Evolutionary conservation across 192 early-diverging fungal genomes (phyloP).

Genomic region (Backusella macrospora): DNA sequence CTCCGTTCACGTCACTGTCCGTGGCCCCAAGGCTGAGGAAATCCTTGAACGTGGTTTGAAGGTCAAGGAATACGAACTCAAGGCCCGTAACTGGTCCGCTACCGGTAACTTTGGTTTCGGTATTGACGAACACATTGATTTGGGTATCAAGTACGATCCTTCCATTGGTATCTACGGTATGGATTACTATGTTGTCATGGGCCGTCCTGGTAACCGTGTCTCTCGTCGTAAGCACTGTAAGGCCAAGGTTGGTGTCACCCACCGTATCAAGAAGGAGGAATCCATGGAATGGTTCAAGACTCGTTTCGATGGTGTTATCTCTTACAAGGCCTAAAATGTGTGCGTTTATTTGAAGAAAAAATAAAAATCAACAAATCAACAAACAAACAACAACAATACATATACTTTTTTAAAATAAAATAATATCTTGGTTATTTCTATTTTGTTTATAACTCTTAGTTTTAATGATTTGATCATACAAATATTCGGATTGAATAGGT

Average conservation of each 20-base stretch:
- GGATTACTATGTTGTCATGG: slow-evolving; percentile 84
- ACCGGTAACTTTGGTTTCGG: slow-evolving; percentile 99
- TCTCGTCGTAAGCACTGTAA: slow-evolving; percentile 86
- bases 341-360: slow-evolving; percentile 63
- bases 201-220: slow-evolving; percentile 95
- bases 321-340: slow-evolving; percentile 76
- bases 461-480: too few relatives aligned
- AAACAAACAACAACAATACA: not conserved
- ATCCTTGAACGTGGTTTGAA: slow-evolving; percentile 99
- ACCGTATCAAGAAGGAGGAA: slow-evolving; percentile 93
- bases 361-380: slow-evolving; percentile 49
- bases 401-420: not conserved
- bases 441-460: too few relatives aligned
- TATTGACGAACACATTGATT: slow-evolving; percentile 99
- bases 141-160: slow-evolving; percentile 99
- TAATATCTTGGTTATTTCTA: too few relatives aligned
- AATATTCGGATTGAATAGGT: too few relatives aligned
- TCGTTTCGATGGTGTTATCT: slow-evolving; percentile 61
- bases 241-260: slow-evolving; percentile 82
- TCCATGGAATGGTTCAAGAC: slow-evolving; percentile 98
- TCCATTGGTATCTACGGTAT: slow-evolving; percentile 93
- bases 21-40: slow-evolving; percentile 83
- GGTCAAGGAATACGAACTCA: slow-evolving; percentile 99
- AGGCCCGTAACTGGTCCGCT: slow-evolving; percentile 90
- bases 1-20: slow-evolving; percentile 97